These are phyloP conservation scores for Gleditsia sinensis DNA, from an alignment of 306 rosid genomes.

Conservation along the genomic window DNA sequence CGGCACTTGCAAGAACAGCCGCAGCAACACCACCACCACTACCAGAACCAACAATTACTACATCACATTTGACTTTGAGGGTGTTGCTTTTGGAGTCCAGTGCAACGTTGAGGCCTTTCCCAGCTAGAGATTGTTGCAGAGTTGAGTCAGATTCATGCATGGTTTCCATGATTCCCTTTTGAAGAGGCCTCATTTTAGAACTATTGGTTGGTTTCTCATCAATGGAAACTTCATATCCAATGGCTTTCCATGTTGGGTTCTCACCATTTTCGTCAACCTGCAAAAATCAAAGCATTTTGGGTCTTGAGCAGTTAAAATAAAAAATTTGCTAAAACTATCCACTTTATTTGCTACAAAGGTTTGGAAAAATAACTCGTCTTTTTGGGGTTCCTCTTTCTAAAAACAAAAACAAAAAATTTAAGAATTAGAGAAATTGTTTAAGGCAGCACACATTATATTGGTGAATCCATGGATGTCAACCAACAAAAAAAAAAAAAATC, in stretches of 20 bases:
- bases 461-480: no score
- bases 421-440: no score
- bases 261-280: constrained; percentile 75
- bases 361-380: no score
- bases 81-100: constrained; percentile 38
- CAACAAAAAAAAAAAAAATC: no score
- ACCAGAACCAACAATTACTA: constrained; percentile 77
- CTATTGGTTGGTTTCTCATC: constrained; percentile 33
- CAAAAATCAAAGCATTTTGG: background rate
- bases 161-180: constrained; percentile 72
- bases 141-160: constrained; percentile 46
- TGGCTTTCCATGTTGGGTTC: constrained; percentile 77
- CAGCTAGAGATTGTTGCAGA: constrained; percentile 47
- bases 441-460: no score
- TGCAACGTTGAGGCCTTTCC: constrained; percentile 58
- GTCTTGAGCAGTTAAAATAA: no score
- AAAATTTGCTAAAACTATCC: no score
- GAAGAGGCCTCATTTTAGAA: constrained; percentile 44
- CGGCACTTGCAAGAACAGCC: constrained; percentile 69
- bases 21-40: constrained; percentile 95
- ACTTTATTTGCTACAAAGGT: no score
- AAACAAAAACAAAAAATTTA: no score
- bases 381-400: no score
- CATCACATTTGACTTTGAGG: constrained; percentile 70
- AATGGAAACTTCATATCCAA: constrained; percentile 56